phyloP scores from a whole-genome alignment of 257 asterid species.

The Solanum arcanum region DNA sequence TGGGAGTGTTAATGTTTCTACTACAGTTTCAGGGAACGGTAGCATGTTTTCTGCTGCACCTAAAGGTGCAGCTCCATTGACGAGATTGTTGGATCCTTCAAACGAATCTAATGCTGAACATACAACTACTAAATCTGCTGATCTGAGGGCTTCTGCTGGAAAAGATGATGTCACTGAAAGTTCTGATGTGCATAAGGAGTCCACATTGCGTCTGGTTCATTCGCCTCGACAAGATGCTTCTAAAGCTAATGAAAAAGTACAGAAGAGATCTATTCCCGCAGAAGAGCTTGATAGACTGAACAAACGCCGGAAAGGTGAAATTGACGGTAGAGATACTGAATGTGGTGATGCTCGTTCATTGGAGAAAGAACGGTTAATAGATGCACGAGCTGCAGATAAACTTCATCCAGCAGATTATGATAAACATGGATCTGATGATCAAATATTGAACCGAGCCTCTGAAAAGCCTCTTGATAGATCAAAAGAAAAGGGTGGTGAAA shows the following conservation, averaged over 20 bases:
- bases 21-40: constrained; percentile 44
- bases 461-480: constrained; percentile 61
- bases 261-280: constrained; percentile 73
- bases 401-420: constrained; percentile 37
- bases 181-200: constrained; percentile 41
- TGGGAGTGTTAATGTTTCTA: constrained; percentile 30
- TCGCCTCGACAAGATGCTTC: constrained; percentile 71
- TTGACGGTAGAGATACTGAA: constrained; percentile 59
- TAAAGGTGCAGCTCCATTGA: constrained; percentile 36
- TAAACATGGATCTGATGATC: constrained; percentile 56
- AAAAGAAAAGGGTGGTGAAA: constrained; percentile 73
- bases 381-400: constrained; percentile 45
- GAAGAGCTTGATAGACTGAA: constrained; percentile 74
- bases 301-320: constrained; percentile 86
- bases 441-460: constrained; percentile 26
- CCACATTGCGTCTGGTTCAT: constrained; percentile 48
- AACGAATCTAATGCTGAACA: constrained; percentile 46
- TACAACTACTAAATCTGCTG: constrained; percentile 34
- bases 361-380: constrained; percentile 67
- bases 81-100: constrained; percentile 38
- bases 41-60: constrained; percentile 23
- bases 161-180: constrained; percentile 61
- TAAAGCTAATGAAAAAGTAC: constrained; percentile 58
- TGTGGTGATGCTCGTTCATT: constrained; percentile 44
- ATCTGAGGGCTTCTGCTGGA: constrained; percentile 35